phyloP scores from a whole-genome alignment of 2,329 filamentous ascomycete genomes.

The Sclerotinia trifoliorum region DNA sequence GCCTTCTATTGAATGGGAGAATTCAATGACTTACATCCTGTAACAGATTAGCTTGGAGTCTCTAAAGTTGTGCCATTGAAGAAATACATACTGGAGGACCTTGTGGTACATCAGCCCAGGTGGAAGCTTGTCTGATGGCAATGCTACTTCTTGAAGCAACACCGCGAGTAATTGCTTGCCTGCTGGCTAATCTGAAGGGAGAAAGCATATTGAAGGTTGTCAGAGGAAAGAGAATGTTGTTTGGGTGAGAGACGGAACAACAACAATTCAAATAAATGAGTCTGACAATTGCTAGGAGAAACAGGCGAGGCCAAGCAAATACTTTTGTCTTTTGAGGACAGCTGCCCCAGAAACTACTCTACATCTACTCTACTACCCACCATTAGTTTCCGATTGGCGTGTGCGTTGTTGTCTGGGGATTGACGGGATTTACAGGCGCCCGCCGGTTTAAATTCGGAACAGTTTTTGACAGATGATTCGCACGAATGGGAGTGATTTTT shows the following conservation, averaged over 20 bases:
- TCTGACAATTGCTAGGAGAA: constrained; percentile 1
- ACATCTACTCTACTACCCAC: neutral
- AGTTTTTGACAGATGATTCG: neutral
- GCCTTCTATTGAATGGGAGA: constrained; percentile 36
- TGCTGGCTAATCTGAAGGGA: constrained; percentile 53
- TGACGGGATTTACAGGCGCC: neutral
- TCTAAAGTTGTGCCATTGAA: constrained; percentile 11
- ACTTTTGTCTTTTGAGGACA: constrained; percentile 9
- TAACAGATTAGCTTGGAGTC: constrained; percentile 22
- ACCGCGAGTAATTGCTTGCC: constrained; percentile 44
- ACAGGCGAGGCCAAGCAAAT: constrained; percentile 11
- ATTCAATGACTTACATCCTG: constrained; percentile 42
- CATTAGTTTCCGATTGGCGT: constrained; percentile 20
- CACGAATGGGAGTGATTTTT: neutral
- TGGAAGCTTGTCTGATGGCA: constrained; percentile 52
- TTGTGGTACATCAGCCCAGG: constrained; percentile 88
- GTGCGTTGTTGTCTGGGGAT: constrained; percentile 14
- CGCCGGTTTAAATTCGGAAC: constrained; percentile 11
- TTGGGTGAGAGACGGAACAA: constrained; percentile 2
- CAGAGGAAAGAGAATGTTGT: neutral
- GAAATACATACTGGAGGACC: constrained; percentile 78
- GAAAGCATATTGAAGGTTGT: constrained; percentile 52
- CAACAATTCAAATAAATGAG: constrained; percentile 18
- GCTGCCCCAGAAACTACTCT: constrained; percentile 18
- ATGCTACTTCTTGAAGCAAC: constrained; percentile 32